Base-by-base conservation (phyloP, 371 early-diverging fungal species). In the Thermomucor indicae-seudaticae region DNA sequence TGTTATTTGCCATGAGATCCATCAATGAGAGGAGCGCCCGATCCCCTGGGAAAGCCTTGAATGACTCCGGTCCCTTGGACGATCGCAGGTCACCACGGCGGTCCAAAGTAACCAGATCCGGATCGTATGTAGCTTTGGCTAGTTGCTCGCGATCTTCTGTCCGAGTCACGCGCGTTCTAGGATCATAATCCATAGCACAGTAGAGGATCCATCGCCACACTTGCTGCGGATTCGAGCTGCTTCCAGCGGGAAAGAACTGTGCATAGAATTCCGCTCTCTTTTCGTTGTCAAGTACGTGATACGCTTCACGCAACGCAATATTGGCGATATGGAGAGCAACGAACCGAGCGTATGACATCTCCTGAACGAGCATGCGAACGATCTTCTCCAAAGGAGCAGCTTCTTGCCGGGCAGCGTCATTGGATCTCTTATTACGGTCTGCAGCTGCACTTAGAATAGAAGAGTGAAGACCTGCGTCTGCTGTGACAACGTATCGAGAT, bases 21-120 rank as follows among this genome's bases (percentile, higher is more conserved):
- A 38, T 19, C 1, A 48, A 37, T 22, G 14, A 22, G 4, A 20
- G 22, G 37, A 35, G 38, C 0, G 37, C 48, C n/a, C n/a, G 20
- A 14, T 48, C 48, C 0, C 10, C 23, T 14, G 32, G 3, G n/a
- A 48, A 48, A n/a, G 48, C 48, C 38, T 48, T 48, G 37, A 48
- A 35, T 22, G 24, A 28, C 12, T 20, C 23, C n/a, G 39, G 12
- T 35, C 11, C 32, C 0, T 25, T 31, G 2, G 4, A 1, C 30
- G n/a, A n/a, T n/a, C n/a, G n/a, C 16, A 46, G 30, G 14, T 4
- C 3, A 17, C 34, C 46, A 12, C 22, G 19, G 11, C 5, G 6
- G 6, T 25, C 25, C 29, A 46, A 17, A 16, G 22, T 31, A 20
- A 16, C 17, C 14, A 31, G 22, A 0, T 30, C 5, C 4, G 25